Conservation (phyloP, 768 basidiomycete genomes). For the Tylopilus subfusipes region DNA sequence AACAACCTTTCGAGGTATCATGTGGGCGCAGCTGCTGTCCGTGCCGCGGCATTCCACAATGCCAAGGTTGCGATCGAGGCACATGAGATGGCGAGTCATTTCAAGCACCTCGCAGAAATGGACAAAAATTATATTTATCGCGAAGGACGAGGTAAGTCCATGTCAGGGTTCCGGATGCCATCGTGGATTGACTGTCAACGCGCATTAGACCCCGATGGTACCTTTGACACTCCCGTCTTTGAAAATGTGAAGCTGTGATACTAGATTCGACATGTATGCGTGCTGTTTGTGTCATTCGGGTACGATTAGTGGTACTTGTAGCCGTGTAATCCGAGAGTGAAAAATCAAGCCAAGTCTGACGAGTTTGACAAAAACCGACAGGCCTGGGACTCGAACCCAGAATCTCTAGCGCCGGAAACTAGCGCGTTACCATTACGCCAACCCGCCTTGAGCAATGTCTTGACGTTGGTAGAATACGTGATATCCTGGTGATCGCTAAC, state of each 20-base stretch:
- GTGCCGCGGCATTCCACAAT: constrained; percentile 51
- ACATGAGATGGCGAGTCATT: constrained; percentile 52
- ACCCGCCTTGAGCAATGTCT: constrained; percentile 35
- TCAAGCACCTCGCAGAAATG: constrained; percentile 59
- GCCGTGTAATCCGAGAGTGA: background rate
- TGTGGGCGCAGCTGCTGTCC: constrained; percentile 59
- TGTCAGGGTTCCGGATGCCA: too few species aligned
- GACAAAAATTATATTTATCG: constrained; percentile 59
- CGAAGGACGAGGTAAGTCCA: constrained; percentile 50
- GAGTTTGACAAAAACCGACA: constrained; percentile 46
- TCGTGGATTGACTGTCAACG: background rate
- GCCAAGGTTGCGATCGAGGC: constrained; percentile 52
- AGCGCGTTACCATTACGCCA: constrained; percentile 66
- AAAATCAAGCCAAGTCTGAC: background rate
- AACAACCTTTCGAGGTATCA: constrained; percentile 67
- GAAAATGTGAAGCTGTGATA: background rate
- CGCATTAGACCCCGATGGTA: constrained; percentile 32
- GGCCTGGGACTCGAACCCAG: constrained; percentile 63
- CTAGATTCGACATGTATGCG: background rate
- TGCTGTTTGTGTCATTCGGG: background rate
- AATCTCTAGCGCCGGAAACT: constrained; percentile 64
- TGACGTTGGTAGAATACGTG: background rate
- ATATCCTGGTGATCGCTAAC: background rate
- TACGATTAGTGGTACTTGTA: constrained; percentile 6
- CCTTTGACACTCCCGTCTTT: constrained; percentile 48